phyloP scores from a whole-genome alignment of 1,139 yeast species.

The Scheffersomyces cryptocercus region DNA sequence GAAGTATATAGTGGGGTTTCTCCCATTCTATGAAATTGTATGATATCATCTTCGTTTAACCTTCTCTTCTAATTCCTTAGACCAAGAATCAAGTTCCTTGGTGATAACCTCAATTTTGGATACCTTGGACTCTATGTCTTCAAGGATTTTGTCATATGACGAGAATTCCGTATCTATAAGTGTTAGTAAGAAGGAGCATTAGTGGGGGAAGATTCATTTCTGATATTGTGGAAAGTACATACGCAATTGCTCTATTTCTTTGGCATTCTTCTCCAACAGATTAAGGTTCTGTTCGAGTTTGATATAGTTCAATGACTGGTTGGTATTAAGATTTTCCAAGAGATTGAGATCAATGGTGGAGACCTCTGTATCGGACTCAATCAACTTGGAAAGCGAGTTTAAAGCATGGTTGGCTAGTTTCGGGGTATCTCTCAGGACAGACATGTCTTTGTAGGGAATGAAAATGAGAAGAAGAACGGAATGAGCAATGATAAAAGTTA shows the following conservation, averaged over 20 bases:
- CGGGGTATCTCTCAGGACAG: constrained; percentile 34
- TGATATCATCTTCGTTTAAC: constrained; percentile 5
- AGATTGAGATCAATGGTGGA: constrained; percentile 53
- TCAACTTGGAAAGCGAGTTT: constrained; percentile 18
- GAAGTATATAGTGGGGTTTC: too few species aligned
- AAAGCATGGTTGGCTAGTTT: constrained; percentile 32
- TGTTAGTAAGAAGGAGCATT: constrained; percentile 8
- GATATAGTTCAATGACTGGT: constrained; percentile 57
- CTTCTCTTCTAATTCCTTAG: constrained; percentile 51
- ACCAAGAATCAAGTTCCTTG: constrained; percentile 61
- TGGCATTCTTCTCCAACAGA: constrained; percentile 35
- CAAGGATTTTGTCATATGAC: constrained; percentile 29
- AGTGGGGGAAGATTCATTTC: not conserved
- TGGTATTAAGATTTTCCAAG: constrained; percentile 56
- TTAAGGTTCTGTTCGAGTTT: constrained; percentile 52
- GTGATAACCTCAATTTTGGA: constrained; percentile 46
- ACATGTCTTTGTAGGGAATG: constrained; percentile 11
- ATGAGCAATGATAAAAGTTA: too few species aligned
- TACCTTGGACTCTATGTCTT: constrained; percentile 47
- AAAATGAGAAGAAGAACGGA: too few species aligned
- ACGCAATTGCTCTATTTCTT: constrained; percentile 30
- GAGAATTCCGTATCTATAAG: constrained; percentile 32
- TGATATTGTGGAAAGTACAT: constrained; percentile 17
- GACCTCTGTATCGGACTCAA: constrained; percentile 58
- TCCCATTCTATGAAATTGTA: too few species aligned